phyloP scores from a whole-genome alignment of 179 eudicot species.

The Dionaea muscipula region DNA sequence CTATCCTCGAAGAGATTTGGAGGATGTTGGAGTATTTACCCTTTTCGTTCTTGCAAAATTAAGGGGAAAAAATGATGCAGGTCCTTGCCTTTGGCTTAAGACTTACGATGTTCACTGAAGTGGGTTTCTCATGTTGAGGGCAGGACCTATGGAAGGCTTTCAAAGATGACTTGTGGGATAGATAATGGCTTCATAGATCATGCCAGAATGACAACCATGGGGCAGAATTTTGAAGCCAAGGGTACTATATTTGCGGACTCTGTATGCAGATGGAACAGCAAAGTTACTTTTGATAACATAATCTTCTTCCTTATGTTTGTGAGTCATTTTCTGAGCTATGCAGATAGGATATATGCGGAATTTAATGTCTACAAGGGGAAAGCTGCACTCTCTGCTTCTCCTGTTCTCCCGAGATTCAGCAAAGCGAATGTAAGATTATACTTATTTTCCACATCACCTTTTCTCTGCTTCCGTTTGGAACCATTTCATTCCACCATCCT shows the following conservation, averaged over 20 bases:
- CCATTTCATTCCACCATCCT: not conserved
- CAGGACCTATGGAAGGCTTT: conserved; percentile 5
- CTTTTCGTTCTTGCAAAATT: not conserved
- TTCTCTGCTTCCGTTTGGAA: no score
- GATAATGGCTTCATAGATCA: conserved; percentile 11
- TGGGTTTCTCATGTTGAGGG: not conserved
- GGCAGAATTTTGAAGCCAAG: conserved; percentile 7
- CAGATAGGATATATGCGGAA: conserved; percentile 37
- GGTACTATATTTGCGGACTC: conserved; percentile 9
- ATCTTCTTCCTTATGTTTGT: not conserved
- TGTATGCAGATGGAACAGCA: not conserved
- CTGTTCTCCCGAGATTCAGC: conserved; percentile 51
- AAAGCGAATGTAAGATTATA: conserved; percentile 42
- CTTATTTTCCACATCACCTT: not conserved
- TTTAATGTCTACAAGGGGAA: conserved; percentile 77
- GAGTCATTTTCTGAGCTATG: conserved; percentile 5
- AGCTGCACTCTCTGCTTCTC: conserved; percentile 64
- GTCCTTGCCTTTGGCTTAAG: no score
- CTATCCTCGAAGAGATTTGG: no score
- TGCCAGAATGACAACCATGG: conserved; percentile 24
- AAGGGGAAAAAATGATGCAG: no score
- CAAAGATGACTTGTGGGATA: not conserved
- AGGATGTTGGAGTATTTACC: no score
- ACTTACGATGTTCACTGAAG: no score
- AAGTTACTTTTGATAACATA: not conserved